Base-by-base conservation (phyloP, 495 filamentous ascomycete species). In the Articulospora tetracladia region DNA sequence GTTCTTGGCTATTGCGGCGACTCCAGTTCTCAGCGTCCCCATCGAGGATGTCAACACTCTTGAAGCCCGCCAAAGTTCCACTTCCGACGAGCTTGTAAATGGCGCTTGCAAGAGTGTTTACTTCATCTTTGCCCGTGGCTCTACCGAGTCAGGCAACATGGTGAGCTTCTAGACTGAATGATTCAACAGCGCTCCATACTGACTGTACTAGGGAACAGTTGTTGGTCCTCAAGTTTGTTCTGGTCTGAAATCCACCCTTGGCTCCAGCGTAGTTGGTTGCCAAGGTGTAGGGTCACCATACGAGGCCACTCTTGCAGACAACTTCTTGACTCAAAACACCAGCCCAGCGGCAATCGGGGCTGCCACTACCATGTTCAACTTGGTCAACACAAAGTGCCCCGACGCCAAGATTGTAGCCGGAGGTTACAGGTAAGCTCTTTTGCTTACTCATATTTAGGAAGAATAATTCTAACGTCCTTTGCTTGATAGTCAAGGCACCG, bases 401-500 rank as follows among this genome's bases (percentile, higher is more conserved):
- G 39, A 27, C n/a, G n/a, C 58, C 8, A 55, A 34, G 28, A 39
- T 61, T 12, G 52, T 61, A 7, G 58, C 51, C 12, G 58, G 58
- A 2, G 57, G 57, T 2, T 75, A 75, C 28, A 59, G 57, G 57
- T 59, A 17, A 53, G 57, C 28, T 8, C 11, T 26, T 10, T 23
- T 7, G 7, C 19, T 4, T 4, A 25, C 47, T 10, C 47, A 3
- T 50, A 12, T 50, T 3, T 24, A 50, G 19, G n/a, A 47, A 23
- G 6, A 4, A 32, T 13, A 32, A 47, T 51, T 36, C 30, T 58
- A 10, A 28, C 51, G 6, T 53, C 26, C 22, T 53, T 30, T 15
- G n/a, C 12, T 20, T 50, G 7, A n/a, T 63, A 79, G 79, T 66
- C 82, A 85, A 68, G 82, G 82, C 50, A 78, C 80, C 1, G 82